Evolutionary conservation across 768 basidiomycete species (phyloP), one percentile per base, ranked within the genome.

Genomic region (Cystoderma amianthinum): DNA sequence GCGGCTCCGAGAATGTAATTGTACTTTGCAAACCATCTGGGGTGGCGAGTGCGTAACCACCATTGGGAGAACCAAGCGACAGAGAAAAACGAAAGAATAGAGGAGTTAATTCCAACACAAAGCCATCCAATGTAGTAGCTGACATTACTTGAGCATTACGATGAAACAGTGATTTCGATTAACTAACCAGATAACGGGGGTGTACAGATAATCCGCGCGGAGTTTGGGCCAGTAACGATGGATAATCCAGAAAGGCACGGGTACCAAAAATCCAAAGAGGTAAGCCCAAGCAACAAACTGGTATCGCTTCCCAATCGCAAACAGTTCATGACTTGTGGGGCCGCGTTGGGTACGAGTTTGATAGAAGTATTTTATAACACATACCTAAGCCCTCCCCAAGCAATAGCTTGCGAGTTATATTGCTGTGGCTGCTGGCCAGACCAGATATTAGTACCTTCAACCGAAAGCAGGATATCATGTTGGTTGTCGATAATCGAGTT

Each of bases 381-480:
- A 36, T 16, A 53, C 64, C 69, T 62, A 18, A 71, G 56, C 12
- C 68, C 75, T 30, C 75, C 74, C 70, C 72, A 77, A 3, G 71
- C 67, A 39, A 76, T 55, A 3, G 74, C 71, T 50, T 73, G 70
- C 11, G 67, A 69, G 46, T 76, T 75, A 51, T 68, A 74, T 49
- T 67, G 64, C 51, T 72, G 72, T 5, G 64, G 63, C 39, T 73
- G 69, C 49, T 69, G 68, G 4, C 72, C 72, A 36, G 60, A 63
- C 64, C 65, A 76, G 37, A 75, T 65, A 48, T 74, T 72, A 1
- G 79, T 78, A 22, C 78, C 78, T 48, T 81, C 62, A 0, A 75
- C 67, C 4, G 68, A 71, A 18, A 80, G 57, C 3, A 82, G 55
- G 19, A 76, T 72, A 0, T 68, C 64, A 0, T 67, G 63, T 36